These are phyloP conservation scores for Neonectria ditissima DNA, from an alignment of 2,329 filamentous ascomycete genomes.

Conservation along the genomic window DNA sequence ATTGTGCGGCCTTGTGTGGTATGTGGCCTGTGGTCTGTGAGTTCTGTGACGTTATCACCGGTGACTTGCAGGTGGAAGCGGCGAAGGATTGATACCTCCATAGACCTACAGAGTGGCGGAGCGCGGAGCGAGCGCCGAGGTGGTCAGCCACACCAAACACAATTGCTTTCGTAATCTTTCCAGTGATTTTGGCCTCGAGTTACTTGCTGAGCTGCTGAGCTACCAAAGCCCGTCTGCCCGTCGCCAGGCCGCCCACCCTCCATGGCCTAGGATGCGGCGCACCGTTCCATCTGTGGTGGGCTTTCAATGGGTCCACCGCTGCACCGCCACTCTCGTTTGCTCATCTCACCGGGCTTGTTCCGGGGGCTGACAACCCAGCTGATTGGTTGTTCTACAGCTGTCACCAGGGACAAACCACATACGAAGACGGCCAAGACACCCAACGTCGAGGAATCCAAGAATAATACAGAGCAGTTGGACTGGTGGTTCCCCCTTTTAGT, in stretches of 20 bases:
- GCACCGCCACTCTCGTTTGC: conserved; percentile 27
- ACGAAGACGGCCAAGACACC: conserved; percentile 6
- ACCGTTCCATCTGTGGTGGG: conserved; percentile 22
- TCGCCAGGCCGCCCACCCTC: conserved; percentile 12
- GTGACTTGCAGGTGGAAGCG: not conserved
- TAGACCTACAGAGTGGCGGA: conserved; percentile 4
- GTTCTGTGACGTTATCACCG: not conserved
- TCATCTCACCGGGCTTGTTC: conserved; percentile 7
- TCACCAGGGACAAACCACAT: conserved; percentile 10
- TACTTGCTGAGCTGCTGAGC: not conserved
- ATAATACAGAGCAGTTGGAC: conserved; percentile 2
- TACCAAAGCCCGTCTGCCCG: not conserved
- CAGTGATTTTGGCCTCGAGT: not conserved
- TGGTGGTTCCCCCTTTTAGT: not conserved
- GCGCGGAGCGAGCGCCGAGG: conserved; percentile 19
- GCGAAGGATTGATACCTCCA: conserved; percentile 7
- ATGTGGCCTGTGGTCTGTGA: no score
- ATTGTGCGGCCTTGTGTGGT: not conserved
- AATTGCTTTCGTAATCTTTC: not conserved
- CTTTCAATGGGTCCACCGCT: conserved; percentile 10
- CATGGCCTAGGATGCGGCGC: conserved; percentile 16
- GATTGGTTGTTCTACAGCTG: conserved; percentile 14
- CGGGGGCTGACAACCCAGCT: conserved; percentile 15
- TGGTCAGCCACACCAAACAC: conserved; percentile 26
- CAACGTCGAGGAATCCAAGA: not conserved